Evolutionary conservation across 2,329 filamentous ascomycete species (phyloP).

Genomic region (Neurospora crassa): DNA sequence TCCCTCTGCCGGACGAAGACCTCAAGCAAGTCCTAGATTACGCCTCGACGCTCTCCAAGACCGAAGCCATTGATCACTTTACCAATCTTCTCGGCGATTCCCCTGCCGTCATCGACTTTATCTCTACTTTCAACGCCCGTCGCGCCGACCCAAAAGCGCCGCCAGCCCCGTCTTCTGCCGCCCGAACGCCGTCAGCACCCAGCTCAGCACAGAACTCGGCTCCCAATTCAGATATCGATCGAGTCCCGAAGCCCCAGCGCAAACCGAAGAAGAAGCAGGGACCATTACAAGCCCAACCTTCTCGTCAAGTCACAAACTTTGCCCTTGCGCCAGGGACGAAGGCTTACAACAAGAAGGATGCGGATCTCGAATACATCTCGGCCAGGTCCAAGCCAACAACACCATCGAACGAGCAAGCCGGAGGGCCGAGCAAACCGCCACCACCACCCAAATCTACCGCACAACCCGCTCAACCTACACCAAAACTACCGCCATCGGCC

Average conservation of each 20-base stretch:
- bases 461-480: constrained; percentile 24
- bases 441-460: constrained; percentile 39
- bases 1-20: constrained; percentile 78
- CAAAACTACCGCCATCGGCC: constrained; percentile 54
- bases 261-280: constrained; percentile 49
- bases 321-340: constrained; percentile 50
- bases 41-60: constrained; percentile 63
- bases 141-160: constrained; percentile 33
- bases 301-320: constrained; percentile 53
- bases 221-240: constrained; percentile 21
- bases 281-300: constrained; percentile 52
- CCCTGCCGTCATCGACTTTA: constrained; percentile 64
- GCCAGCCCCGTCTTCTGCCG: constrained; percentile 2
- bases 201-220: constrained; percentile 15
- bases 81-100: constrained; percentile 83
- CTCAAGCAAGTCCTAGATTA: constrained; percentile 80
- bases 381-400: constrained; percentile 33
- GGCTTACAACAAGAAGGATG: constrained; percentile 65
- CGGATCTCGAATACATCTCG: constrained; percentile 64
- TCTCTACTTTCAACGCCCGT: constrained; percentile 69
- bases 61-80: constrained; percentile 74
- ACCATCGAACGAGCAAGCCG: constrained; percentile 25
- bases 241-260: constrained; percentile 40
- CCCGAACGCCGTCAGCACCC: constrained; percentile 11
- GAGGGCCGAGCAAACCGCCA: constrained; percentile 30